Evolutionary conservation across 257 asterid species (phyloP).

Genomic region (Fraxinus quadrangulata): DNA sequence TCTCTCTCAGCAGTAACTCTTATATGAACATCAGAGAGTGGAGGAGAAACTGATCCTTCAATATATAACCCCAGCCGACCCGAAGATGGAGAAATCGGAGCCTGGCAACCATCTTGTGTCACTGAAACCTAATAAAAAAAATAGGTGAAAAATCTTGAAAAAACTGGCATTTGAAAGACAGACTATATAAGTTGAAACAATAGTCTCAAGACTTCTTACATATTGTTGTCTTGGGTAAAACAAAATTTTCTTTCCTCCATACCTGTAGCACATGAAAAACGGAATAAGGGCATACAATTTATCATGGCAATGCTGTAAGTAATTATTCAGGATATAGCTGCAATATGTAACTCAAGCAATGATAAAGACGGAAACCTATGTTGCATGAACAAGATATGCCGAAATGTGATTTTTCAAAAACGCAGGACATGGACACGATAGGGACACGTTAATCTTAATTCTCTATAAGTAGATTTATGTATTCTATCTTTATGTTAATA

Average conservation of each 20-base stretch:
- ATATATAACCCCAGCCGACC: slow-evolving; percentile 82
- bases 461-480: too few relatives aligned
- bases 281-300: slow-evolving; percentile 29
- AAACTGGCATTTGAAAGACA: slow-evolving; percentile 15
- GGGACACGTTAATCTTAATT: too few relatives aligned
- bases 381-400: too few relatives aligned
- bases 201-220: slow-evolving; percentile 51
- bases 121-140: slow-evolving; percentile 64
- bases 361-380: slow-evolving; percentile 8
- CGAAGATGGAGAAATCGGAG: slow-evolving; percentile 67
- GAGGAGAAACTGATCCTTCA: slow-evolving; percentile 93
- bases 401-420: too few relatives aligned
- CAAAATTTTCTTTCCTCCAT: slow-evolving; percentile 54
- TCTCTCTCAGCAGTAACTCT: slow-evolving; percentile 67
- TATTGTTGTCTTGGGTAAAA: slow-evolving; percentile 81
- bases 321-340: background rate
- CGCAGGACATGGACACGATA: too few relatives aligned
- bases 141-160: slow-evolving; percentile 23
- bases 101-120: slow-evolving; percentile 76
- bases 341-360: background rate
- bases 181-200: slow-evolving; percentile 18
- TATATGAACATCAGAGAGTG: slow-evolving; percentile 74
- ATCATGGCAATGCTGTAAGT: slow-evolving; percentile 2
- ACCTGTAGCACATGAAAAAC: slow-evolving; percentile 52
- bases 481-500: too few relatives aligned